Evolutionary conservation across 176 grass and related monocot genomes (phyloP), one percentile per base, ranked within the genome.

Genomic region (Carex littledalei): DNA sequence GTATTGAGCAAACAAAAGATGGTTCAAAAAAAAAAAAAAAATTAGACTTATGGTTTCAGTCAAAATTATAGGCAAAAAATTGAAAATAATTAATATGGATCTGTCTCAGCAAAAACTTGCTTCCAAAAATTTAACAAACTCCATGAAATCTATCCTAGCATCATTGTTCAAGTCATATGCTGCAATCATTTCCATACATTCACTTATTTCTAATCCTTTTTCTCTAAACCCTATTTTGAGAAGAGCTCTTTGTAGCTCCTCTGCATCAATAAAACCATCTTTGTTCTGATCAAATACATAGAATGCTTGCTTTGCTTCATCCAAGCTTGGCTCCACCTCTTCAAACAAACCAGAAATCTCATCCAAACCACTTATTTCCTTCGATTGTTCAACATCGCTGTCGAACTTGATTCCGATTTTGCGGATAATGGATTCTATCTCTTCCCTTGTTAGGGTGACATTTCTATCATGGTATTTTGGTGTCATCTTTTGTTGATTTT

Each of bases 91-190:
- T n/a, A 14, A 72, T 8, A n/a, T 72, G 39, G 71, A 2, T 17
- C 6, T 4, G 14, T 66, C 20, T 87, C 81, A 97, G 67, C 67
- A 94, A 84, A 97, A 63, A 58, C 87, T 87, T 2, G 70, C 86
- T 77, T 94, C 92, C 92, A 97, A 79, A 90, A 97, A 85, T 78
- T 75, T 91, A 26, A 82, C 84, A 67, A 97, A 97, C 81, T 97
- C 92, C 21, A 39, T 61, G 8, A 91, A 11, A 86, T 94, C 89
- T 80, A 97, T 90, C 89, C 78, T 93, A 43, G 29, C 15, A 53
- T 97, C 92, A 65, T 85, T 68, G 58, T 92, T 90, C n/a, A 11
- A 57, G 60, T 94, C 94, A 86, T 94, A 91, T 50, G 62, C 87
- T 29, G 56, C 71, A 34, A 97, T 93, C 94, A 97, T 97, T 78